These are phyloP conservation scores for Ammopiptanthus mongolicus DNA, from an alignment of 306 rosid species.

Conservation along the genomic window DNA sequence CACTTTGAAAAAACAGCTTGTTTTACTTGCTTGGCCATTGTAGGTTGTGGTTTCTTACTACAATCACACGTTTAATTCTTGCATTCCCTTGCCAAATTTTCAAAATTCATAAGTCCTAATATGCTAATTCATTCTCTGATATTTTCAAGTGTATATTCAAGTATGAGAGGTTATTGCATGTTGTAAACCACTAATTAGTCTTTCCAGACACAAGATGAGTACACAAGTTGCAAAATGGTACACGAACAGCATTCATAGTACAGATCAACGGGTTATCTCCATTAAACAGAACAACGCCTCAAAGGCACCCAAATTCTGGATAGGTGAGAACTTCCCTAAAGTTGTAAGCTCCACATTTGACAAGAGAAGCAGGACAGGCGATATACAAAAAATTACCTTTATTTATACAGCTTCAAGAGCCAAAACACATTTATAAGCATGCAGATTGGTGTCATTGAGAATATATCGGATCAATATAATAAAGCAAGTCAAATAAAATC, in stretches of 20 bases:
- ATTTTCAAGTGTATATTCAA: neutral
- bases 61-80: neutral
- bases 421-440: conserved; percentile 19
- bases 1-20: neutral
- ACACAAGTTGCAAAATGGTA: neutral
- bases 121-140: neutral
- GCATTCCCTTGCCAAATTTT: neutral
- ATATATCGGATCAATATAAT: conserved; percentile 3
- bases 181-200: neutral
- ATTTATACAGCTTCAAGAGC: conserved; percentile 42
- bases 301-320: conserved; percentile 5
- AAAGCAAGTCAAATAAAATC: neutral
- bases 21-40: neutral
- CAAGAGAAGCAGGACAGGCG: neutral
- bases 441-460: conserved; percentile 18
- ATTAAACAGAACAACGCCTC: neutral
- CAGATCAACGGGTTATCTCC: neutral
- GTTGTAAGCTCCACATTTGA: neutral
- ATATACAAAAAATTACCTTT: conserved; percentile 12
- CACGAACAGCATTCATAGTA: neutral
- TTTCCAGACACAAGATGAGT: neutral
- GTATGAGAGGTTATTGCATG: neutral
- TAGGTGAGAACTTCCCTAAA: neutral
- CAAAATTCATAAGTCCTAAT: too few species aligned
- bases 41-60: neutral